phyloP scores from a whole-genome alignment of 192 early-diverging fungal species.

The Coemansia sp. region DNA sequence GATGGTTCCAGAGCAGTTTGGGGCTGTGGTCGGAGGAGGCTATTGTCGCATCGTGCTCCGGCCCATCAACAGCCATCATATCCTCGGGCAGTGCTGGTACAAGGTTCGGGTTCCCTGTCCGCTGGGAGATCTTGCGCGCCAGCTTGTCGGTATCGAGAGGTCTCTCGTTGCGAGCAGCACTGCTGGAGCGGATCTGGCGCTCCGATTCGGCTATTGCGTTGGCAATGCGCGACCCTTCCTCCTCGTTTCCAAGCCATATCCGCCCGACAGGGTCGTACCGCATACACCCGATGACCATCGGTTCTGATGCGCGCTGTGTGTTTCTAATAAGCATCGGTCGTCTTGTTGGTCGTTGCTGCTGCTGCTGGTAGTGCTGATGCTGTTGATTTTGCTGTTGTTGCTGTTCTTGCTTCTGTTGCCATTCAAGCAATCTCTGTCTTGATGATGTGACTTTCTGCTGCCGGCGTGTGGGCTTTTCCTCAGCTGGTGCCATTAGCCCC shows the following conservation, averaged over 20 bases:
- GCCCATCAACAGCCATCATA: slow-evolving; percentile 14
- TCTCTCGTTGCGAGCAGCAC: slow-evolving; percentile 19
- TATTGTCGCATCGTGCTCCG: slow-evolving; percentile 11
- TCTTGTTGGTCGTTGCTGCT: slow-evolving; percentile 3
- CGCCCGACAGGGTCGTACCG: slow-evolving; percentile 46
- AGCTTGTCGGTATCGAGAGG: slow-evolving; percentile 44
- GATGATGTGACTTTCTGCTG: slow-evolving; percentile 11
- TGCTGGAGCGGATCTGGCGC: slow-evolving; percentile 20
- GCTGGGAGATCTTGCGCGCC: slow-evolving; percentile 41
- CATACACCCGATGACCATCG: slow-evolving; percentile 38
- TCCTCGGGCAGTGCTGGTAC: slow-evolving; percentile 27
- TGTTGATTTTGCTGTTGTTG: slow-evolving; percentile 1
- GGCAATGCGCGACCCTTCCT: slow-evolving; percentile 40
- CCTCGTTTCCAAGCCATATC: slow-evolving; percentile 45
- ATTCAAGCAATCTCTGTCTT: slow-evolving; percentile 1
- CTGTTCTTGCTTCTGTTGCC: slow-evolving; percentile 3
- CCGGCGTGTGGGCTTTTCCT: slow-evolving; percentile 2
- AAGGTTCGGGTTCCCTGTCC: slow-evolving; percentile 33
- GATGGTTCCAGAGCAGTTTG: slow-evolving; percentile 14
- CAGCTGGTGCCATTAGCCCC: neutral
- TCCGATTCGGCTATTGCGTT: slow-evolving; percentile 48
- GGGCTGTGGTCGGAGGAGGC: slow-evolving; percentile 14
- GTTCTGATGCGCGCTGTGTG: slow-evolving; percentile 22
- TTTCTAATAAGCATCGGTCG: slow-evolving; percentile 44
- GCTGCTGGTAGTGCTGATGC: neutral